These are phyloP conservation scores for Neurospora sp. DNA, from an alignment of 2,329 filamentous ascomycete genomes.

Conservation along the genomic window DNA sequence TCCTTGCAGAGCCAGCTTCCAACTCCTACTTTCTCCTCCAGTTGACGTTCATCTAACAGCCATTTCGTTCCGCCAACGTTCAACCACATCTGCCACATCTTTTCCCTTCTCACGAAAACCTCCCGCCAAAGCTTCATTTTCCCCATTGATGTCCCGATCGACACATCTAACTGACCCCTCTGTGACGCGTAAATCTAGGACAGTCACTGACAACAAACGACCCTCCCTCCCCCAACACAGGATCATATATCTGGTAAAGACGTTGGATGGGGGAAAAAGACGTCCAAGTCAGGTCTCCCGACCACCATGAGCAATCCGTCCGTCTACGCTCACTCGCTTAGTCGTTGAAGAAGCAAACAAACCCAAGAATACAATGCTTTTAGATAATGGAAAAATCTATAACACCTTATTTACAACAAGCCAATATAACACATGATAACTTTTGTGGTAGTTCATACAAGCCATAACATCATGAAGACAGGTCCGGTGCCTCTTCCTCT, in stretches of 20 bases:
- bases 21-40: neutral
- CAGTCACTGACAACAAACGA: neutral
- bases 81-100: neutral
- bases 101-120: neutral
- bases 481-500: neutral
- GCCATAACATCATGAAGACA: neutral
- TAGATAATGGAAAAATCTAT: neutral
- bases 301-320: neutral
- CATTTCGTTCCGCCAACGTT: neutral
- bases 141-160: neutral
- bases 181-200: neutral
- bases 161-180: neutral
- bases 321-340: too few species aligned
- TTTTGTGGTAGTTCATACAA: neutral
- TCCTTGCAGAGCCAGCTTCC: neutral
- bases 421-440: neutral
- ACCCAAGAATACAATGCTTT: neutral
- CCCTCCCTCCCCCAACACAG: neutral
- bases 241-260: neutral
- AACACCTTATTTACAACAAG: neutral
- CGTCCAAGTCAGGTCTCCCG: neutral
- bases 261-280: neutral
- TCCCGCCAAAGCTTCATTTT: neutral
- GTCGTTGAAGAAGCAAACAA: neutral
- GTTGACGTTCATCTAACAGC: neutral